A percentile compares a stretch with the other conserved stretches of the same genome.
phyloP scores from a whole-genome alignment of 169 alveolate species.

The Plasmodium blacklocki region DNA sequence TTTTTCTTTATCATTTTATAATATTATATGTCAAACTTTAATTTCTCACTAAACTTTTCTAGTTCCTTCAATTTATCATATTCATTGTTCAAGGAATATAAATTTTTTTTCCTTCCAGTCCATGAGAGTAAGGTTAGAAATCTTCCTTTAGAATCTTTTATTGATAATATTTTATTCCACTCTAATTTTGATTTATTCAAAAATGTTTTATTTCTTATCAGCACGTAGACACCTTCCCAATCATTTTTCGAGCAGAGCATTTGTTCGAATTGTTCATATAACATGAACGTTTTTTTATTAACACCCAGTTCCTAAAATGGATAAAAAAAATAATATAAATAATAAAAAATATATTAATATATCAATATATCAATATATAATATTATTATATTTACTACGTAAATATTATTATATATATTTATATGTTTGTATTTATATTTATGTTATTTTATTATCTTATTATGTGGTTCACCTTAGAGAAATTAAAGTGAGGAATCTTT shows the following conservation, averaged over 20 bases:
- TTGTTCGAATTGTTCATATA: slow-evolving; percentile 73
- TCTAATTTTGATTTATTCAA: slow-evolving; percentile 56
- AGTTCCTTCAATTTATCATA: slow-evolving; percentile 58
- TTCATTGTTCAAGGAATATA: slow-evolving; percentile 46
- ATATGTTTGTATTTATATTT: neutral
- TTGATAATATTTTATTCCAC: slow-evolving; percentile 50
- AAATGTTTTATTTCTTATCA: slow-evolving; percentile 36
- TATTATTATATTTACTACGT: neutral
- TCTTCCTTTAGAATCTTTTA: slow-evolving; percentile 64
- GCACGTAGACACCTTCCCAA: slow-evolving; percentile 68
- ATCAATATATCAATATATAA: neutral
- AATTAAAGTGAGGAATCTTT: slow-evolving; percentile 67
- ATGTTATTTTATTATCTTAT: neutral
- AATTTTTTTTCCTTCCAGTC: slow-evolving; percentile 65
- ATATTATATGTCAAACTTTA: slow-evolving; percentile 29
- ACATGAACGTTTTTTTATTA: slow-evolving; percentile 37
- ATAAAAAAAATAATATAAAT: neutral
- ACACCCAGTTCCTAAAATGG: slow-evolving; percentile 55
- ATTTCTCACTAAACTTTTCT: slow-evolving; percentile 44
- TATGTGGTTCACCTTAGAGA: slow-evolving; percentile 19
- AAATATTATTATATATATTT: neutral
- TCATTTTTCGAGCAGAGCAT: slow-evolving; percentile 62
- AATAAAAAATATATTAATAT: neutral
- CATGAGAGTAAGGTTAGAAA: slow-evolving; percentile 51
- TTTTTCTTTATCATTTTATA: neutral